Evolutionary conservation across 2,329 filamentous ascomycete species (phyloP).

Genomic region (Thelonectria discophora): DNA sequence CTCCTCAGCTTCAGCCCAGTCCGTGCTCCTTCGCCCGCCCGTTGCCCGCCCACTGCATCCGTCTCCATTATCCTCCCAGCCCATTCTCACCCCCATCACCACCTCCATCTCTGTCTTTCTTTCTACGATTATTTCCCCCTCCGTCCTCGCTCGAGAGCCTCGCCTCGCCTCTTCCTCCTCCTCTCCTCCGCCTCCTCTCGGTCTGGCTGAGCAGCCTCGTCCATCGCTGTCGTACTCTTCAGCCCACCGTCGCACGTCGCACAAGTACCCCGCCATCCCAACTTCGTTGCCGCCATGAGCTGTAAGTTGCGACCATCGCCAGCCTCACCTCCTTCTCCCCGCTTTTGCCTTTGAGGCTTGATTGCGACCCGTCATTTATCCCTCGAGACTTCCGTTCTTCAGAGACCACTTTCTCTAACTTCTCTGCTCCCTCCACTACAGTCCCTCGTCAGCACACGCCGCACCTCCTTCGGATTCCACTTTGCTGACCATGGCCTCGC

Average conservation of each 20-base stretch:
- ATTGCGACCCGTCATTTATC: slow-evolving; percentile 8
- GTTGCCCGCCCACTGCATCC: slow-evolving; percentile 5
- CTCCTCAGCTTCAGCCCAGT: neutral
- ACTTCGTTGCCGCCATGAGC: slow-evolving; percentile 40
- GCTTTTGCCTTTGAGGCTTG: slow-evolving; percentile 15
- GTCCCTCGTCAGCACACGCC: neutral
- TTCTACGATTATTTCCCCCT: slow-evolving; percentile 4
- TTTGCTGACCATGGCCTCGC: slow-evolving; percentile 36
- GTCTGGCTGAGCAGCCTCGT: neutral
- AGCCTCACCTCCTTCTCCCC: slow-evolving; percentile 38
- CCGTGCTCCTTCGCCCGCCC: neutral
- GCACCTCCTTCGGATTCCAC: neutral
- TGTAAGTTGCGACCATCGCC: slow-evolving; percentile 44
- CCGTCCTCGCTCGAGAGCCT: neutral
- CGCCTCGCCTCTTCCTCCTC: slow-evolving; percentile 8
- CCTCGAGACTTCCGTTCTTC: neutral
- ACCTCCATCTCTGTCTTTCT: slow-evolving; percentile 6
- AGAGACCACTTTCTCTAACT: neutral
- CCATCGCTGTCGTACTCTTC: neutral
- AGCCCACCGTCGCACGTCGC: slow-evolving; percentile 18
- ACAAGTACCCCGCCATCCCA: slow-evolving; percentile 41
- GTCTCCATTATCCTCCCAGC: slow-evolving; percentile 3
- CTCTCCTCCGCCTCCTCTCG: neutral
- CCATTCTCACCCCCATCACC: slow-evolving; percentile 12
- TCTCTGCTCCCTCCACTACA: slow-evolving; percentile 1